Evolutionary conservation across 2,329 filamentous ascomycete genomes (phyloP).

Genomic region (Aspergillus fumigatiaffinis): DNA sequence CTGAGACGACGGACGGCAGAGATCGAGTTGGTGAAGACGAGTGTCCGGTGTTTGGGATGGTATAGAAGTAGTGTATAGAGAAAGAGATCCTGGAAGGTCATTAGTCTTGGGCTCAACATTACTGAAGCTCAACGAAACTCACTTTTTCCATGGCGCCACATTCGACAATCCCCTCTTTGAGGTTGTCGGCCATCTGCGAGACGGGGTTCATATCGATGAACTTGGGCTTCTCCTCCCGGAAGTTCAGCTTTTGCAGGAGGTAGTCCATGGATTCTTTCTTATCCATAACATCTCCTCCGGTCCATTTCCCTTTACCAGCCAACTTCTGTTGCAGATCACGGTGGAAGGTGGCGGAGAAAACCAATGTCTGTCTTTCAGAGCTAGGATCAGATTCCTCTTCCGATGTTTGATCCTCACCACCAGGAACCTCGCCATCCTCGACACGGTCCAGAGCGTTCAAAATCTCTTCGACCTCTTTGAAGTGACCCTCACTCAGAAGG

Average conservation of each 20-base stretch:
- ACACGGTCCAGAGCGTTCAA: conserved; percentile 71
- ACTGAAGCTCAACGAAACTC: conserved; percentile 14
- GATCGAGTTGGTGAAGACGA: conserved; percentile 96
- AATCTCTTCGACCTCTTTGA: conserved; percentile 90
- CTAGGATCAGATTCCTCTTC: conserved; percentile 41
- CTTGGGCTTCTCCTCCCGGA: conserved; percentile 76
- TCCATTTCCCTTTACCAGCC: conserved; percentile 65
- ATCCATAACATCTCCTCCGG: conserved; percentile 58
- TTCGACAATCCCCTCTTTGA: conserved; percentile 88
- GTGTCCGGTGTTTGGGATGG: conserved; percentile 72
- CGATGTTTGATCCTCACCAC: conserved; percentile 23
- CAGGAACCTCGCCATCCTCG: conserved; percentile 38
- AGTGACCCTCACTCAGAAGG: conserved; percentile 85
- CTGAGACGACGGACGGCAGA: conserved; percentile 81
- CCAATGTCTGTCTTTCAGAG: conserved; percentile 70
- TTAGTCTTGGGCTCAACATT: conserved; percentile 1
- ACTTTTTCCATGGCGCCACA: conserved; percentile 92
- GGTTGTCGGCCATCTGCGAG: conserved; percentile 77
- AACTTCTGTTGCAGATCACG: conserved; percentile 88
- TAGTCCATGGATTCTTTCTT: conserved; percentile 88
- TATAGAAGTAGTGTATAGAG: conserved; percentile 84
- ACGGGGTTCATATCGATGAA: conserved; percentile 90
- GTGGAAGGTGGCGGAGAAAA: conserved; percentile 96
- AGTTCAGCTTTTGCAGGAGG: conserved; percentile 82
- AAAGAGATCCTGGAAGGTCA: conserved; percentile 67